A percentile compares a stretch with the other conserved stretches of the same genome.
Evolutionary conservation across 169 alveolate species (phyloP).

Genomic region (Eimeria necatrix): DNA sequence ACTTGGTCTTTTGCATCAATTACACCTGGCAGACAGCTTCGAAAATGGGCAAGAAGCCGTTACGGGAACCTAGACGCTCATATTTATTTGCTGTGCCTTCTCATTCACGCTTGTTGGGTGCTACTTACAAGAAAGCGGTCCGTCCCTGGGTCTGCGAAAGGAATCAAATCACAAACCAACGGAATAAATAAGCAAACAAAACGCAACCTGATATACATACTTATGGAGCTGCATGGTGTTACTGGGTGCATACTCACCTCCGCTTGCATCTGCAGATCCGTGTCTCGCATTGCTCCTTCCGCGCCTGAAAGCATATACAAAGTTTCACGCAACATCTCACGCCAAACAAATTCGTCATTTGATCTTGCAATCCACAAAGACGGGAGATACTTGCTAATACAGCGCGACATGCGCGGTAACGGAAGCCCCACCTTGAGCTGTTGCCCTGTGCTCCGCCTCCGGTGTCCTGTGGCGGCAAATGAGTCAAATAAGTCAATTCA

Average conservation of each 20-base stretch:
- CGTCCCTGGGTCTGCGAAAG: conserved; percentile 7
- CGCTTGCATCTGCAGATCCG: conserved; percentile 12
- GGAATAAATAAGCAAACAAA: not conserved
- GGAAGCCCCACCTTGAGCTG: conserved; percentile 49
- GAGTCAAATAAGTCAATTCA: too few species aligned
- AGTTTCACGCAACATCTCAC: too few species aligned
- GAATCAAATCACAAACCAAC: not conserved
- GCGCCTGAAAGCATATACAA: conserved; percentile 24
- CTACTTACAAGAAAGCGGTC: conserved; percentile 48
- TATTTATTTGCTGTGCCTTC: too few species aligned
- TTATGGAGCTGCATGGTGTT: not conserved
- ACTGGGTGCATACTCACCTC: conserved; percentile 24
- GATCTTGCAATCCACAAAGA: too few species aligned
- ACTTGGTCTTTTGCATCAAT: not conserved
- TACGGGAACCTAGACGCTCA: too few species aligned
- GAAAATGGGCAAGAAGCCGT: too few species aligned
- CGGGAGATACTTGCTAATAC: too few species aligned
- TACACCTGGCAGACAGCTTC: too few species aligned
- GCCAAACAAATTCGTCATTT: too few species aligned
- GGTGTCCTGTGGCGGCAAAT: conserved; percentile 28
- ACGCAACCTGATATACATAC: not conserved
- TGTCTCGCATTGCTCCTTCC: conserved; percentile 24
- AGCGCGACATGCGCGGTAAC: too few species aligned
- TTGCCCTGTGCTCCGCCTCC: not conserved
- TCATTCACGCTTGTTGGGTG: not conserved